Evolutionary conservation across 2,329 filamentous ascomycete species (phyloP), one percentile per base, ranked within the genome.

Genomic region (Emmonsiellopsis sp.): DNA sequence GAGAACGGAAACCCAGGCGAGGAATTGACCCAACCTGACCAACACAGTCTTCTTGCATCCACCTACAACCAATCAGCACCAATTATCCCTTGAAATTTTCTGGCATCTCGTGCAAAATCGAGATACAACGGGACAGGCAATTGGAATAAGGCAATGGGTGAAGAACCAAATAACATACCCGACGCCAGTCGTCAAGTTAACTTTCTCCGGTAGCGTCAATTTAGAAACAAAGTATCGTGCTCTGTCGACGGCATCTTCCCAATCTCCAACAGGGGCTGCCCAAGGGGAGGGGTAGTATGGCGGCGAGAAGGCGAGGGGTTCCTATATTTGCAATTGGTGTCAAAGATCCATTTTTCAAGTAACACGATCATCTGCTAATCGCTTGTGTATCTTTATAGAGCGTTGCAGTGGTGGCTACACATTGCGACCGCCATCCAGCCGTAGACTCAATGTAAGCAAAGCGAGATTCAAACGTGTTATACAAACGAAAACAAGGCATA

Each of bases 121-220:
- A 16, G 7, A 26, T 26, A 26, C 20, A 26, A 26, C 5, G 20
- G 20, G 20, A 26, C 20, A 3, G 3, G 20, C 3, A 26, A 26
- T 26, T 5, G 4, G 32, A 44, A 20, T 11, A 3, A 44, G 46
- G 5, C n/a, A 35, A 15, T 38, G 10, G 5, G 30, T 16, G 20
- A 20, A 9, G 5, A 51, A 13, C 6, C 3, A 1, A 16, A 10
- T 41, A 61, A 73, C 83, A 69, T 73, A 92, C 81, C 90, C 90
- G 58, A 86, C 81, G 68, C 92, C 92, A 0, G 91, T 96, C 2
- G 92, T 97, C 59, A 98, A 69, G 69, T 97, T 97, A 70, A 97
- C 89, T 74, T 95, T 96, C 70, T 96, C 91, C 9, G 83, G 66
- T 37, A 95, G 77, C 0, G 89, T 95, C 71, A 95, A 73, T 66